Conservation (phyloP, 75 land plant genomes). For the Larix kaempferi region DNA sequence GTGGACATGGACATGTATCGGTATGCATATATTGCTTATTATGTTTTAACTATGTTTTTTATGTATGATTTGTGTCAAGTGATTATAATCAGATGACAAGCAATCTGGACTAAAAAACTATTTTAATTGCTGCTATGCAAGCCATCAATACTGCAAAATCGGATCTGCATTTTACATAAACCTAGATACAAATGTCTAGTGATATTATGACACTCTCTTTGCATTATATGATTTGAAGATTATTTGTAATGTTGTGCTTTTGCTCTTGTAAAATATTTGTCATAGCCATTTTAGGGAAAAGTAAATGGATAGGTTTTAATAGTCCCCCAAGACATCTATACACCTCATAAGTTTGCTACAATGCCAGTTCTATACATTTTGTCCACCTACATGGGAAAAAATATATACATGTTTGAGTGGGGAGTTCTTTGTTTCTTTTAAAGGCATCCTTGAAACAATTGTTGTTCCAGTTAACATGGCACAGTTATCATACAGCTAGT, state of each 20-base stretch:
- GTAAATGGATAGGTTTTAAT: neutral
- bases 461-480: neutral
- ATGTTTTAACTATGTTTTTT: neutral
- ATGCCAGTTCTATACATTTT: neutral
- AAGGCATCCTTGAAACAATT: neutral
- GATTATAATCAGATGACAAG: neutral
- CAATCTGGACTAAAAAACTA: neutral
- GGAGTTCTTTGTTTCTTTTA: constrained; percentile 4
- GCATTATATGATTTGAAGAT: neutral
- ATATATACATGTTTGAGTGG: neutral
- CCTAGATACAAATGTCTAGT: neutral
- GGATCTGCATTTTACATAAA: neutral
- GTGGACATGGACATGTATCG: constrained; percentile 97
- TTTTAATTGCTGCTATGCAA: neutral
- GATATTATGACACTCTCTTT: too few species aligned
- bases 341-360: neutral
- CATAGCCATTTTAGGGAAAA: neutral
- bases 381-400: neutral
- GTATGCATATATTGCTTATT: constrained; percentile 32
- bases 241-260: neutral
- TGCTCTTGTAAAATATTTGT: neutral
- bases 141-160: neutral
- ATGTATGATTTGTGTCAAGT: neutral
- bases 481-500: constrained; percentile 59
- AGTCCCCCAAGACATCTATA: constrained; percentile 14